Conservation (phyloP, 2,329 filamentous ascomycete genomes). For the Seiridium unicorne region DNA sequence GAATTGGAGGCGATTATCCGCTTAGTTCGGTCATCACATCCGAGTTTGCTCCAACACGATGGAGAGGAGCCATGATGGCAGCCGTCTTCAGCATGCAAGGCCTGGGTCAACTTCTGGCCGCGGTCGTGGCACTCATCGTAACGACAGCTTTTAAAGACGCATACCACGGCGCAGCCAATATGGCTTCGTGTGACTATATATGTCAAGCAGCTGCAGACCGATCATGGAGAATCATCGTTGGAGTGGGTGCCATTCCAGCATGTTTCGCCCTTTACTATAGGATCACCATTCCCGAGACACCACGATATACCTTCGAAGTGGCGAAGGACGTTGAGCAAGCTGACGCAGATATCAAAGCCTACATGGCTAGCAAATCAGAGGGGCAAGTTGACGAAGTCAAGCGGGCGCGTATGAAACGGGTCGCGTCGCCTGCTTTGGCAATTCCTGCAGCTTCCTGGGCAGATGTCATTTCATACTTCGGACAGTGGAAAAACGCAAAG, state of each 20-base stretch:
- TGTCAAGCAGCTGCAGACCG: conserved; percentile 74
- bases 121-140: conserved; percentile 68
- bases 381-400: conserved; percentile 46
- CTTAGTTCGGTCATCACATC: conserved; percentile 78
- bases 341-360: conserved; percentile 67
- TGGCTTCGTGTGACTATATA: conserved; percentile 51
- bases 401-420: conserved; percentile 52
- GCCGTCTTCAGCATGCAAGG: conserved; percentile 85
- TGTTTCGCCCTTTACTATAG: conserved; percentile 82
- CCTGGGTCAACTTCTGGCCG: conserved; percentile 72
- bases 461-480: conserved; percentile 68
- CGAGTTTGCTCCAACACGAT: conserved; percentile 80
- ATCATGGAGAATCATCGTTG: conserved; percentile 80
- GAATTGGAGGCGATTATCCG: conserved; percentile 81
- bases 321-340: conserved; percentile 73
- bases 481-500: conserved; percentile 67
- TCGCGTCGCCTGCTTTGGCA: conserved; percentile 51
- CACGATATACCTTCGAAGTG: conserved; percentile 80
- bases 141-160: conserved; percentile 61
- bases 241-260: conserved; percentile 74
- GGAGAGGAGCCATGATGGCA: conserved; percentile 81
- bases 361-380: conserved; percentile 46
- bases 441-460: conserved; percentile 68
- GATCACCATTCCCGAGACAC: conserved; percentile 82
- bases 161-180: conserved; percentile 39